These are phyloP conservation scores for Arbutus unedo DNA, from an alignment of 148 eudicot species.

Conservation along the genomic window DNA sequence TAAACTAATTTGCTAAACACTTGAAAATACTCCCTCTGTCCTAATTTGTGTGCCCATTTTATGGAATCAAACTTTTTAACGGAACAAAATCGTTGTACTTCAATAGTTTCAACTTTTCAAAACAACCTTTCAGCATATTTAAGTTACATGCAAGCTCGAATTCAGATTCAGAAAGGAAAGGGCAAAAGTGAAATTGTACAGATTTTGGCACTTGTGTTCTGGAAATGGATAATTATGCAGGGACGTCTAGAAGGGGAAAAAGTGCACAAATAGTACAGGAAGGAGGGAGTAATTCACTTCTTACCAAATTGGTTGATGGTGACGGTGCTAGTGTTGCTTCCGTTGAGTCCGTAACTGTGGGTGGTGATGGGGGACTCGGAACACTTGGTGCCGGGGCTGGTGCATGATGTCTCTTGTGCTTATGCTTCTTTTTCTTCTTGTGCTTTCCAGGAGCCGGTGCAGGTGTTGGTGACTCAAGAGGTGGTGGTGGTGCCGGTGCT, in stretches of 20 bases:
- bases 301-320: slow-evolving; percentile 64
- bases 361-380: slow-evolving; percentile 84
- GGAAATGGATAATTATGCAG: background rate
- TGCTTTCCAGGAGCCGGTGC: slow-evolving; percentile 65
- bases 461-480: slow-evolving; percentile 30
- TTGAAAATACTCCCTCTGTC: background rate
- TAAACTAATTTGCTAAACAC: background rate
- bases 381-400: slow-evolving; percentile 79
- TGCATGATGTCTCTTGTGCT: slow-evolving; percentile 62
- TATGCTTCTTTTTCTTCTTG: slow-evolving; percentile 59
- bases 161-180: background rate
- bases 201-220: background rate
- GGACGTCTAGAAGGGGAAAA: background rate
- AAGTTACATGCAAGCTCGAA: background rate
- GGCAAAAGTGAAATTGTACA: background rate
- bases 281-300: slow-evolving; percentile 6
- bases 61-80: background rate
- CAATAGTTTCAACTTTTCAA: no score
- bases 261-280: background rate
- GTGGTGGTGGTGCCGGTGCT: no score
- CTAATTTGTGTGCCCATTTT: background rate
- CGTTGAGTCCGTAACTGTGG: slow-evolving; percentile 35
- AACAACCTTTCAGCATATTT: background rate
- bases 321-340: slow-evolving; percentile 77
- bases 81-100: background rate